These are phyloP conservation scores for Ilyonectria robusta DNA, from an alignment of 2,329 filamentous ascomycete genomes.

Conservation along the genomic window DNA sequence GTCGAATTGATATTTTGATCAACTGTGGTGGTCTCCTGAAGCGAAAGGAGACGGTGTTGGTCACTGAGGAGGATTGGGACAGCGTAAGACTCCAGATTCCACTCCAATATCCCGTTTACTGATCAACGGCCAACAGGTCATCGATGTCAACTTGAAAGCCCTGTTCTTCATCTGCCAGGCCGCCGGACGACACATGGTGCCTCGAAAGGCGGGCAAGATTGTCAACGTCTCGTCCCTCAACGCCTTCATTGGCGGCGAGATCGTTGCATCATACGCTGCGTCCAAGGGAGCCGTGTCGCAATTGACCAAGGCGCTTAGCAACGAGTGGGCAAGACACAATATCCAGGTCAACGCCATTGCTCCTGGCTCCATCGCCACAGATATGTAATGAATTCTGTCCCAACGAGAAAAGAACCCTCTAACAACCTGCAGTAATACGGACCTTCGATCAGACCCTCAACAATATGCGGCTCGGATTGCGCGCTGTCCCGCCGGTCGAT, in stretches of 20 bases:
- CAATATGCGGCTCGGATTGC: constrained; percentile 9
- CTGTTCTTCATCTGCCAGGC: constrained; percentile 30
- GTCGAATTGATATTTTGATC: constrained; percentile 24
- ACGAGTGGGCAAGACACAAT: constrained; percentile 29
- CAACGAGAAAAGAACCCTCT: neutral
- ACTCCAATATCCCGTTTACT: accelerated
- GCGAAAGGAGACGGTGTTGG: neutral
- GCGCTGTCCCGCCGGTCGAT: constrained; percentile 26
- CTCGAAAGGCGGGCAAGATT: constrained; percentile 26
- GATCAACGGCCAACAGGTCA: constrained; percentile 7
- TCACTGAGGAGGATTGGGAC: constrained; percentile 26
- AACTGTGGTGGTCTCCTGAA: constrained; percentile 28
- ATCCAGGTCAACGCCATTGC: constrained; percentile 34
- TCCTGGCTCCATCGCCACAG: constrained; percentile 22
- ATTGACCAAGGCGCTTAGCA: constrained; percentile 31
- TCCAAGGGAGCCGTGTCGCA: constrained; percentile 31
- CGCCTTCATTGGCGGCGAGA: constrained; percentile 24
- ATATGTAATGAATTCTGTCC: constrained; percentile 14
- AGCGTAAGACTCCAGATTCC: constrained; percentile 7
- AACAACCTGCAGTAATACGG: constrained; percentile 13
- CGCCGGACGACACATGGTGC: constrained; percentile 26
- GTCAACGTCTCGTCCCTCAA: constrained; percentile 27
- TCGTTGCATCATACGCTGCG: constrained; percentile 16
- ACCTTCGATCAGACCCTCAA: constrained; percentile 15
- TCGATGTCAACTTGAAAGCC: constrained; percentile 27